Conservation (phyloP, 805 yeast genomes). For the Ogataea trehaloabstinens region DNA sequence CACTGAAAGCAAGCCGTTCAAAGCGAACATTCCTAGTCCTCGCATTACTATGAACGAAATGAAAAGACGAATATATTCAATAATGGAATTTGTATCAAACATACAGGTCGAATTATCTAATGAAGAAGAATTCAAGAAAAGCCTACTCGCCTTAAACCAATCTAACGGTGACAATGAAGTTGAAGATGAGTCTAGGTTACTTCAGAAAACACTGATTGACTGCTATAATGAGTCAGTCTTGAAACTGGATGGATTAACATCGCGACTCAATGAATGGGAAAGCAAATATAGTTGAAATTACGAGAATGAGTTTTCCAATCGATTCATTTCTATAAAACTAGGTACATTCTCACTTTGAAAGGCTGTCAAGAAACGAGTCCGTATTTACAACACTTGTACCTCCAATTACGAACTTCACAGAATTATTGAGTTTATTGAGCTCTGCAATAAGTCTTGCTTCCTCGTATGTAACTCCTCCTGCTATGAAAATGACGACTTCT, state of each 20-base stretch:
- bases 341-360: constrained; percentile 21
- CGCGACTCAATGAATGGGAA: constrained; percentile 76
- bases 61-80: constrained; percentile 85
- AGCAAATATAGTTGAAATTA: constrained; percentile 55
- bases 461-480: constrained; percentile 92
- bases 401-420: constrained; percentile 73
- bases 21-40: constrained; percentile 79
- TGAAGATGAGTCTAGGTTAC: constrained; percentile 24
- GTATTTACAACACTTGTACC: constrained; percentile 64
- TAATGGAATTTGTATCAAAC: constrained; percentile 84
- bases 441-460: constrained; percentile 83
- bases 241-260: constrained; percentile 71
- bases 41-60: constrained; percentile 76
- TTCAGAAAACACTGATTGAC: constrained; percentile 41
- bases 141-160: constrained; percentile 21
- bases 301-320: too few relatives aligned
- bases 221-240: constrained; percentile 59
- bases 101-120: constrained; percentile 79
- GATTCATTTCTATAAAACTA: too few relatives aligned
- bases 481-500: constrained; percentile 67
- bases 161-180: constrained; percentile 33
- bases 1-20: constrained; percentile 66
- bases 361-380: constrained; percentile 33
- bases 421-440: constrained; percentile 54
- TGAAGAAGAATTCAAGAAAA: constrained; percentile 59